Evolutionary conservation across 345 rosid genomes (phyloP).

Genomic region (Litchi chinensis): DNA sequence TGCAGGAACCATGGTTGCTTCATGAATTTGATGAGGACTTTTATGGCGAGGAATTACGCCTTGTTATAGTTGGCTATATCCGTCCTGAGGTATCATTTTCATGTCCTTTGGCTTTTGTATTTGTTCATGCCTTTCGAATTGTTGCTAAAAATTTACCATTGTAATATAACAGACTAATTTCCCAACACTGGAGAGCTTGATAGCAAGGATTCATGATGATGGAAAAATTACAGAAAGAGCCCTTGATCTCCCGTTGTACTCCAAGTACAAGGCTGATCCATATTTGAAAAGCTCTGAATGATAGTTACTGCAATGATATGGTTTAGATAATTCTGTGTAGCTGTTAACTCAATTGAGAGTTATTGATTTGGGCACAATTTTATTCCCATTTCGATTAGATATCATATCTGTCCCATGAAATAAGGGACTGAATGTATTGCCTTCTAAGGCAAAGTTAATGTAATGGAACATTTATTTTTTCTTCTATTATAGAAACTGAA

Average conservation of each 20-base stretch:
- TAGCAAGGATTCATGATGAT: constrained; percentile 80
- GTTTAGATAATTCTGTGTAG: neutral
- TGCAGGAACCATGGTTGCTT: constrained; percentile 95
- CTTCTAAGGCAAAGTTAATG: constrained; percentile 2
- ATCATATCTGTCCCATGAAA: neutral
- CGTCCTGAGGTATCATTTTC: constrained; percentile 71
- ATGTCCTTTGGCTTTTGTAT: neutral
- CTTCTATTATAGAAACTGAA: neutral
- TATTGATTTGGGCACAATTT: neutral
- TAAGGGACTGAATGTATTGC: neutral
- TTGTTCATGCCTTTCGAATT: neutral
- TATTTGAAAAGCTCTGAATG: constrained; percentile 30
- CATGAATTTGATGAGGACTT: constrained; percentile 80
- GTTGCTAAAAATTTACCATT: constrained; percentile 2
- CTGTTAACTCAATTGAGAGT: neutral
- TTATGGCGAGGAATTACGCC: constrained; percentile 82
- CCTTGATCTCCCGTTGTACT: constrained; percentile 70
- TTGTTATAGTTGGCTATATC: constrained; percentile 82
- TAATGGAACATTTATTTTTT: neutral
- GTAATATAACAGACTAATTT: constrained; percentile 62
- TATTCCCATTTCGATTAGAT: neutral
- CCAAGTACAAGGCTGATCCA: constrained; percentile 56
- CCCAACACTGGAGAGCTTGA: constrained; percentile 65
- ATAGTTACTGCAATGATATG: neutral
- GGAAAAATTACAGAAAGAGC: constrained; percentile 68